Evolutionary conservation across 495 filamentous ascomycete genomes (phyloP).

Genomic region (Cercophora newfieldiana): DNA sequence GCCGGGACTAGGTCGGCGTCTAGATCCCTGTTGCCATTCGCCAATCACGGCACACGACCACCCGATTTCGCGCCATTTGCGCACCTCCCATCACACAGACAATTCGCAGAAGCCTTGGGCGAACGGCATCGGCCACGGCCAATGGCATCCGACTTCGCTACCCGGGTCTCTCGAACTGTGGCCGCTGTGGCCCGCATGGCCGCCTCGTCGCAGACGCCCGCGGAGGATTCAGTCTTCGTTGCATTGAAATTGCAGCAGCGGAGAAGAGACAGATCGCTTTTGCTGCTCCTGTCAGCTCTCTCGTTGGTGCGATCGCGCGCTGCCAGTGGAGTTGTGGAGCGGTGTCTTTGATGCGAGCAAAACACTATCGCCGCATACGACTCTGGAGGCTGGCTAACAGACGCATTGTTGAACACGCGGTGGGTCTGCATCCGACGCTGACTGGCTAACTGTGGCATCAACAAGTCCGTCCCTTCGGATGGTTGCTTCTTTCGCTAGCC

Average conservation of each 20-base stretch:
- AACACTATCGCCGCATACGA: neutral
- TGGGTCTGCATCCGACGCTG: neutral
- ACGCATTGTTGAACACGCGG: neutral
- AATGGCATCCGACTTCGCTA: conserved; percentile 1
- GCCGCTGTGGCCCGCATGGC: neutral
- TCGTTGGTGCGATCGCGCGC: conserved; percentile 1
- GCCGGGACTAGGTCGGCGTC: conserved; percentile 42
- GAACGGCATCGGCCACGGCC: conserved; percentile 10
- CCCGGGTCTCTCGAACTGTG: neutral
- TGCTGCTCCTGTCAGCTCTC: neutral
- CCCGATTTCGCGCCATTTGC: conserved; percentile 18
- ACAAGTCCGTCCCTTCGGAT: neutral
- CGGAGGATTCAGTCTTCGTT: neutral
- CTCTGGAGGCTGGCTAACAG: neutral
- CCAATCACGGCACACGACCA: conserved; percentile 31
- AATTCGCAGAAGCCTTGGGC: neutral
- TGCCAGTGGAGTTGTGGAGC: conserved; percentile 1
- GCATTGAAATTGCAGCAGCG: neutral
- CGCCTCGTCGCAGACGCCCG: neutral
- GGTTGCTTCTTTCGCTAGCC: neutral
- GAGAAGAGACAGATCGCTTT: neutral
- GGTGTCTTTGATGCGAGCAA: neutral
- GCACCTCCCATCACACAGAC: conserved; percentile 28
- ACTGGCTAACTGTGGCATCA: neutral
- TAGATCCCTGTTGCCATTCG: conserved; percentile 41